Conservation (phyloP, 2,329 filamentous ascomycete genomes). For the Monosporascus sp. region DNA sequence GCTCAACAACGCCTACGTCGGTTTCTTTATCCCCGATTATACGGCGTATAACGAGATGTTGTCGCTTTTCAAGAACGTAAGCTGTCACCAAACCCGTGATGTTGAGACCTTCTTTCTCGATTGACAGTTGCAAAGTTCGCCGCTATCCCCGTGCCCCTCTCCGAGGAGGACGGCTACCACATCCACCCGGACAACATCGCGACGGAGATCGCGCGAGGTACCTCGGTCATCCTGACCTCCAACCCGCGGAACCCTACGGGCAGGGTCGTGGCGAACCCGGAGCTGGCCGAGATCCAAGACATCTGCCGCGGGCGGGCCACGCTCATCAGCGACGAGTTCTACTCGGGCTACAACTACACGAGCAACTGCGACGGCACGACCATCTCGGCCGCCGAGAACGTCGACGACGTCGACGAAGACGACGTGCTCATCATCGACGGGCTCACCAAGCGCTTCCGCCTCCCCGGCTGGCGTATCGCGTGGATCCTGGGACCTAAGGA, state of each 20-base stretch:
- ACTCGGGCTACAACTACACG: constrained; percentile 94
- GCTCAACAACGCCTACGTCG: constrained; percentile 84
- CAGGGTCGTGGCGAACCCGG: constrained; percentile 76
- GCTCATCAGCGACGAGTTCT: constrained; percentile 94
- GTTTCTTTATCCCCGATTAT: constrained; percentile 93
- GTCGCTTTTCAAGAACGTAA: constrained; percentile 81
- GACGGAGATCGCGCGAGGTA: constrained; percentile 81
- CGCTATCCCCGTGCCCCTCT: constrained; percentile 78
- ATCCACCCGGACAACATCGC: constrained; percentile 91
- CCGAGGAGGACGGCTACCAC: constrained; percentile 82
- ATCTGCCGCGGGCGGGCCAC: constrained; percentile 87
- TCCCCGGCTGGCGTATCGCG: constrained; percentile 93
- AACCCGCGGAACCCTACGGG: constrained; percentile 95
- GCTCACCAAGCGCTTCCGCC: constrained; percentile 91
- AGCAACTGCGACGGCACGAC: constrained; percentile 85
- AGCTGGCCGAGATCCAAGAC: constrained; percentile 86
- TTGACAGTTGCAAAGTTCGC: constrained; percentile 55
- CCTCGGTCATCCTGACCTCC: constrained; percentile 84
- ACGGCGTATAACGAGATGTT: constrained; percentile 98
- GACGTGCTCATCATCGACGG: constrained; percentile 94
- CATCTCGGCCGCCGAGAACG: constrained; percentile 82
- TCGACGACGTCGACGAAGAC: constrained; percentile 82
- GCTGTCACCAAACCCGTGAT: constrained; percentile 14
- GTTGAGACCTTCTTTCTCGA: constrained; percentile 4
- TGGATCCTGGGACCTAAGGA: constrained; percentile 97